Evolutionary conservation across 1,139 yeast genomes (phyloP), one percentile per base, ranked within the genome.

Genomic region (Scheffersomyces segobiensis): DNA sequence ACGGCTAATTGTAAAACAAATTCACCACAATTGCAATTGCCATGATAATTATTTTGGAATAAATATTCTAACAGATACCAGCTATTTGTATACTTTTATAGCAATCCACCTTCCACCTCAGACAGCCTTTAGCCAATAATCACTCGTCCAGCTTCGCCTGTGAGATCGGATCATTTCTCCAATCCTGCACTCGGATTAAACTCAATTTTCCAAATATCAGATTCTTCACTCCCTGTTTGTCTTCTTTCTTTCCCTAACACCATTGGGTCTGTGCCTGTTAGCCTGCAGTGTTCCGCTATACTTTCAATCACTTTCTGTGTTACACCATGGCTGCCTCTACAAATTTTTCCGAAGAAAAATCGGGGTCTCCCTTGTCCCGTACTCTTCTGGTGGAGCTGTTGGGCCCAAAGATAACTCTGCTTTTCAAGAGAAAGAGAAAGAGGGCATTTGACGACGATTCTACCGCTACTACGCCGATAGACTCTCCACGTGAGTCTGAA

Each of bases 301-400:
- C 24, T 22, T 18, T 18, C 19, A 32, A 26, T 17, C 4, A 42
- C 42, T 12, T 5, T 32, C 17, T 32, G 32, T 6, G 32, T 32
- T 1, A 32, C 42, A 4, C 17, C 12, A 22, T 21, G 50, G 21
- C 50, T 22, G 24, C 50, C 39, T 21, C 42, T 4, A 32, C 42
- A 17, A 32, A 32, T 32, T 32, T 32, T 32, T 32, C 42, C 3
- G 20, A 20, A n/a, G 18, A 52, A 50, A 26, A 46, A 32, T 17
- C 53, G 42, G 59, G 56, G 51, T 50, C 57, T 39, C 67, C 71
- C 49, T 60, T 73, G 47, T 65, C 71, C 5, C 66, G 81, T 58
- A 71, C 80, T n/a, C 71, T 80, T 53, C 79, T 83, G 1, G 80
- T 79, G 61, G 84, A 80, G 54, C 70, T 79, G 55, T 68, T 79